Conservation (phyloP, 164 flowering plant species). For the Litsea cubeba region DNA sequence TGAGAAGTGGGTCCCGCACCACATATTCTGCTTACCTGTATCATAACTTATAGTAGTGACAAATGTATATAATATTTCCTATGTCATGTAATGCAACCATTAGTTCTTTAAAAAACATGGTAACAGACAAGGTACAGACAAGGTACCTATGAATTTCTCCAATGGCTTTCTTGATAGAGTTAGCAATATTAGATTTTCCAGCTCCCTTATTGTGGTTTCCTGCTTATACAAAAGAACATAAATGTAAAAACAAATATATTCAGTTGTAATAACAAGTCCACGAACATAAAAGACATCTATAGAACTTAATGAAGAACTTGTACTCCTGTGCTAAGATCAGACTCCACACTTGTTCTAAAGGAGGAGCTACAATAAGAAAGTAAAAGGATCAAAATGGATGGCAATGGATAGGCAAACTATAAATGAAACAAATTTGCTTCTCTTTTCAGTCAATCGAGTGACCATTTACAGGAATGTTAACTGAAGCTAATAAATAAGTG, state of each 20-base stretch:
- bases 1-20: background rate
- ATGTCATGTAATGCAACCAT: background rate
- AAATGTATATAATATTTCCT: no score
- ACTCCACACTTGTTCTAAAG: background rate
- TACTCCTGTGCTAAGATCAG: background rate
- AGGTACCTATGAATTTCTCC: constrained; percentile 13
- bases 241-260: background rate
- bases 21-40: no score
- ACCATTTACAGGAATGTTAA: no score
- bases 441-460: background rate
- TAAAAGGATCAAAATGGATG: no score
- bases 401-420: background rate
- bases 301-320: background rate
- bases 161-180: constrained; percentile 8
- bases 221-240: constrained; percentile 8
- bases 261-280: background rate
- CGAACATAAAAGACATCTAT: background rate
- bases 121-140: background rate
- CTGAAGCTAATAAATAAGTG: no score
- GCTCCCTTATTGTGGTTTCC: constrained; percentile 9
- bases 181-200: constrained; percentile 10
- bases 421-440: background rate
- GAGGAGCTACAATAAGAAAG: background rate
- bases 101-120: background rate
- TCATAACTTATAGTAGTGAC: no score